Conservation (phyloP, 1,139 yeast genomes). For the Protomyces arabidopsidicola region DNA sequence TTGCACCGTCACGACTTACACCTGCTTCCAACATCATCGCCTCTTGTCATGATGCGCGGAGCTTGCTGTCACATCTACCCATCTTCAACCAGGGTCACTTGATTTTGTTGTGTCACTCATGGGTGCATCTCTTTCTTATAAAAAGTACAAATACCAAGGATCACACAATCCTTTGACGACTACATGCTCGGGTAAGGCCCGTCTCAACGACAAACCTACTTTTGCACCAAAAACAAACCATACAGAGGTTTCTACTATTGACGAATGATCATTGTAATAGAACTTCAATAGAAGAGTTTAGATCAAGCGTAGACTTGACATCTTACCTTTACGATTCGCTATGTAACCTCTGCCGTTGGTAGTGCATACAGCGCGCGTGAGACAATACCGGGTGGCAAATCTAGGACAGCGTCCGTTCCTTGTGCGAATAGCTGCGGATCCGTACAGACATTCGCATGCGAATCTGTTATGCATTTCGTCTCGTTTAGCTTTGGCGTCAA, state of each 20-base stretch:
- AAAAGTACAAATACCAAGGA: too few relatives aligned
- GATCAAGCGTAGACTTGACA: too few relatives aligned
- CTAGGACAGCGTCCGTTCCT: constrained; percentile 80
- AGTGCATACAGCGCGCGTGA: constrained; percentile 12
- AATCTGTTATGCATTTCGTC: constrained; percentile 63
- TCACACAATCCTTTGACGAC: neutral
- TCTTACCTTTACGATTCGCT: too few relatives aligned
- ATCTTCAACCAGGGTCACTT: neutral
- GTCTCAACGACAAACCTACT: neutral
- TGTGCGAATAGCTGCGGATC: constrained; percentile 42
- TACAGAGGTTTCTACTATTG: neutral
- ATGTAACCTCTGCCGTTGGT: neutral
- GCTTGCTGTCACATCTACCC: neutral
- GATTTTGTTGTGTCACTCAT: neutral
- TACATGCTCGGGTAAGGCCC: neutral
- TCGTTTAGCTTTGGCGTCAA: constrained; percentile 58
- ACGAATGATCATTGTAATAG: too few relatives aligned
- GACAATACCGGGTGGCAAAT: constrained; percentile 67
- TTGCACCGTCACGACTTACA: neutral
- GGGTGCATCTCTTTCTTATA: neutral
- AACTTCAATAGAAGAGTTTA: neutral
- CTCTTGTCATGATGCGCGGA: neutral
- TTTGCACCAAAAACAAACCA: neutral
- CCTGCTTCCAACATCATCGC: neutral
- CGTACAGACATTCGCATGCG: constrained; percentile 46